Conservation (phyloP, 139 green algal genomes). For the Astrephomene gubernaculifera region DNA sequence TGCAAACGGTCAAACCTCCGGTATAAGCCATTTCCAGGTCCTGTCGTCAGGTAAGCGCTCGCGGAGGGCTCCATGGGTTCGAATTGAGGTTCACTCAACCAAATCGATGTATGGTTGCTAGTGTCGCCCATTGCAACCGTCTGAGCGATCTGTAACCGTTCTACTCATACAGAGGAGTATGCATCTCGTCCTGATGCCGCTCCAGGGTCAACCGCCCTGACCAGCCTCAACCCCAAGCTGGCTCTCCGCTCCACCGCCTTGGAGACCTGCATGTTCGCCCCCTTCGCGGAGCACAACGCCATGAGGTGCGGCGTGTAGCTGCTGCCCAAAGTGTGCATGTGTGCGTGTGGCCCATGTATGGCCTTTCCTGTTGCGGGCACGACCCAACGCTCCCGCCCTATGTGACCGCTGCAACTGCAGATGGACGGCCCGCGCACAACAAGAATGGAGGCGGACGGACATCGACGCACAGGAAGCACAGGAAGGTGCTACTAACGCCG, state of each 20-base stretch:
- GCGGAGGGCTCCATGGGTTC: too few species aligned
- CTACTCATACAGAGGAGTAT: too few species aligned
- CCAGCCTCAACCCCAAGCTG: constrained; percentile 31
- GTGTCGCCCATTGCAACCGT: too few species aligned
- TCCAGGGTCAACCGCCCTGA: not conserved
- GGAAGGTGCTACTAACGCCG: too few species aligned
- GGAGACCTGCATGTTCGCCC: not conserved
- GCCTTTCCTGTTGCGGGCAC: not conserved
- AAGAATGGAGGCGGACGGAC: constrained; percentile 30
- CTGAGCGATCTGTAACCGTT: not conserved
- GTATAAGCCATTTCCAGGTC: too few species aligned
- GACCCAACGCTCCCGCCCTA: not conserved
- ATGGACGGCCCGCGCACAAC: not conserved
- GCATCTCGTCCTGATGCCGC: not conserved
- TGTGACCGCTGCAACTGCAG: not conserved
- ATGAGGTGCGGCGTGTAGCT: not conserved
- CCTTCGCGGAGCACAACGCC: constrained; percentile 27
- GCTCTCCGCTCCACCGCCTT: not conserved
- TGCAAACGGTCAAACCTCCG: too few species aligned
- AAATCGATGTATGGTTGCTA: too few species aligned
- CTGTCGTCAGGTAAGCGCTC: too few species aligned
- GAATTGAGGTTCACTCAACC: too few species aligned
- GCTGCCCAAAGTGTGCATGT: not conserved
- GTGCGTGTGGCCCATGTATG: not conserved
- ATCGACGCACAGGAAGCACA: constrained; percentile 29